A percentile compares a stretch with the other conserved stretches of the same genome.
Evolutionary conservation across 2,329 filamentous ascomycete species (phyloP).

Genomic region (Sporothrix globosa): DNA sequence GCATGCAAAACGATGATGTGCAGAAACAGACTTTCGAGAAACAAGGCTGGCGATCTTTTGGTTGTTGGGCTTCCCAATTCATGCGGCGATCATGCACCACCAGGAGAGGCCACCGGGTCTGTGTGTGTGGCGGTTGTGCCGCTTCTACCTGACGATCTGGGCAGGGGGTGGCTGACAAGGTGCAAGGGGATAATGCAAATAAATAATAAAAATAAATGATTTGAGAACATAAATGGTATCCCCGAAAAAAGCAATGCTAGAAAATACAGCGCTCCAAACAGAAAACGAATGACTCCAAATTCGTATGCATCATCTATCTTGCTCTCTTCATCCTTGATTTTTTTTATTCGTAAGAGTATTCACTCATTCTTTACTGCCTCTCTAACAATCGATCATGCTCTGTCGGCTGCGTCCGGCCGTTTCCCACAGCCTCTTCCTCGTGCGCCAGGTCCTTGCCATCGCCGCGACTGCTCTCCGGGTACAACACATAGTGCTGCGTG

Average conservation of each 20-base stretch:
- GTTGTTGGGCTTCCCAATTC: slow-evolving; percentile 19
- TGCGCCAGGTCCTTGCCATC: slow-evolving; percentile 6
- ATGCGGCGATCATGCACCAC: slow-evolving; percentile 26
- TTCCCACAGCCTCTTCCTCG: neutral
- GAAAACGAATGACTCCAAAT: neutral
- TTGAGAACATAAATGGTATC: neutral
- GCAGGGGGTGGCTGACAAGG: neutral
- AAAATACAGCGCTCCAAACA: neutral
- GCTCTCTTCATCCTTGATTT: neutral
- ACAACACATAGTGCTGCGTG: slow-evolving; percentile 83
- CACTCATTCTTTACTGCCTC: neutral
- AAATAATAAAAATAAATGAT: neutral
- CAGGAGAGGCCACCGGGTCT: slow-evolving; percentile 2
- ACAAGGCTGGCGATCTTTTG: slow-evolving; percentile 26
- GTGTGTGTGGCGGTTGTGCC: neutral
- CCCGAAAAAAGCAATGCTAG: neutral
- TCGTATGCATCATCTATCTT: neutral
- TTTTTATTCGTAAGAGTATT: neutral
- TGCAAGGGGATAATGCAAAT: slow-evolving; percentile 6
- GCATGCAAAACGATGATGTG: slow-evolving; percentile 14
- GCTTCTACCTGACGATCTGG: neutral
- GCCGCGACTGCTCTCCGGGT: slow-evolving; percentile 49
- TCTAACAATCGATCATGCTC: neutral
- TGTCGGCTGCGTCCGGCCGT: neutral
- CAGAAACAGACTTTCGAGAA: slow-evolving; percentile 25